phyloP scores from a whole-genome alignment of 164 flowering plant species.

The Hamamelis virginiana region DNA sequence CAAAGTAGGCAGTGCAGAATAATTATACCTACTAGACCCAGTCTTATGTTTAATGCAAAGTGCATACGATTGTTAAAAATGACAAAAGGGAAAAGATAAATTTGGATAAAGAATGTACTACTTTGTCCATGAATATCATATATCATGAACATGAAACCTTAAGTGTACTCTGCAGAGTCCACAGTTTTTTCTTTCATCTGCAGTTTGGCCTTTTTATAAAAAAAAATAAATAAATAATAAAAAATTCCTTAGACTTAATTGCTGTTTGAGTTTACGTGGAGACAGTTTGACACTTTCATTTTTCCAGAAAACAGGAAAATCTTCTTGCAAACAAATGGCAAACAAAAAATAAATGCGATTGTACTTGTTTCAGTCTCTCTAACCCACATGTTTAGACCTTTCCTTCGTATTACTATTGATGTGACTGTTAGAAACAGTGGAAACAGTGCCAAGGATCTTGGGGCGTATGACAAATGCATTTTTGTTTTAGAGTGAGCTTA shows the following conservation, averaged over 20 bases:
- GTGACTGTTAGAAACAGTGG: not conserved
- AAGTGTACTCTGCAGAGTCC: not conserved
- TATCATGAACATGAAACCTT: not conserved
- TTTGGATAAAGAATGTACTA: not conserved
- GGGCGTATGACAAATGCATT: too few relatives aligned
- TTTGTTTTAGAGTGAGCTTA: too few relatives aligned
- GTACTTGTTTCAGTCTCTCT: not conserved
- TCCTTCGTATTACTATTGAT: not conserved
- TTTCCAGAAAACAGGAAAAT: not conserved
- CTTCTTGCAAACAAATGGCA: not conserved
- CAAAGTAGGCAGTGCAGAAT: not conserved
- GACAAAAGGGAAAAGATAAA: not conserved
- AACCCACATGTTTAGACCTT: not conserved
- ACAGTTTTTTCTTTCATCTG: not conserved
- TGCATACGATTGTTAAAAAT: not conserved
- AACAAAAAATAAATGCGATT: not conserved
- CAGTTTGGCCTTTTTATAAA: too few relatives aligned
- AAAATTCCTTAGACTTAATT: not conserved
- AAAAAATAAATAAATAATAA: too few relatives aligned
- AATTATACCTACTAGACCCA: not conserved
- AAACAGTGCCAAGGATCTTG: not conserved
- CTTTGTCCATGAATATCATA: not conserved
- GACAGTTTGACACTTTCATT: not conserved
- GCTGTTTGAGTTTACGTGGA: not conserved
- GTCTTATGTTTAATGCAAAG: not conserved